phyloP scores from a whole-genome alignment of 1,284 basidiomycete species.

The Puccinia sorghi region DNA sequence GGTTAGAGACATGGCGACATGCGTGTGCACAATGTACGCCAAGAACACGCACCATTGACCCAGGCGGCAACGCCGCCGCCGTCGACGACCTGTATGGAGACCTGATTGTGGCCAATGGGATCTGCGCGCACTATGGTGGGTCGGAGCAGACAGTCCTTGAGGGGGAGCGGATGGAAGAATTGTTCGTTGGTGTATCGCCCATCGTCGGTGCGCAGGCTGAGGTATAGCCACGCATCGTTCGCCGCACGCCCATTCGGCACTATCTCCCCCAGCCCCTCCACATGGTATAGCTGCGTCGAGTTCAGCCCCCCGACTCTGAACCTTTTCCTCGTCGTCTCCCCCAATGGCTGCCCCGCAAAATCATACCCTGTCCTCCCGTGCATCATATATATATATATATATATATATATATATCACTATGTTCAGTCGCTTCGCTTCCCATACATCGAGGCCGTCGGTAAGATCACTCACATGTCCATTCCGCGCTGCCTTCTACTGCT shows the following conservation, averaged over 20 bases:
- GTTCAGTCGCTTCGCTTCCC: neutral
- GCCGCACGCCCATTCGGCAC: constrained; percentile 60
- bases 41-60: constrained; percentile 52
- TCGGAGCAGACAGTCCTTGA: constrained; percentile 62
- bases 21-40: neutral
- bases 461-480: constrained; percentile 61
- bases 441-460: neutral
- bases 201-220: constrained; percentile 61
- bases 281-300: constrained; percentile 62
- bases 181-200: constrained; percentile 63
- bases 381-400: too few relatives aligned
- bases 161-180: constrained; percentile 65
- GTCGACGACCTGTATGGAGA: constrained; percentile 58
- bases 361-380: constrained; percentile 60
- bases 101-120: constrained; percentile 54
- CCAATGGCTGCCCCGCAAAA: constrained; percentile 63
- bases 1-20: neutral
- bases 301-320: constrained; percentile 64
- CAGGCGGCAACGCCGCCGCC: constrained; percentile 65
- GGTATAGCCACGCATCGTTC: constrained; percentile 63
- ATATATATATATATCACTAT: too few relatives aligned
- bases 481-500: constrained; percentile 62
- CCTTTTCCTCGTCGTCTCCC: constrained; percentile 58
- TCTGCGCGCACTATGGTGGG: constrained; percentile 59
- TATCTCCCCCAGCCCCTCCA: constrained; percentile 51